Conservation (phyloP, 805 yeast species). For the Yarrowia bubula region DNA sequence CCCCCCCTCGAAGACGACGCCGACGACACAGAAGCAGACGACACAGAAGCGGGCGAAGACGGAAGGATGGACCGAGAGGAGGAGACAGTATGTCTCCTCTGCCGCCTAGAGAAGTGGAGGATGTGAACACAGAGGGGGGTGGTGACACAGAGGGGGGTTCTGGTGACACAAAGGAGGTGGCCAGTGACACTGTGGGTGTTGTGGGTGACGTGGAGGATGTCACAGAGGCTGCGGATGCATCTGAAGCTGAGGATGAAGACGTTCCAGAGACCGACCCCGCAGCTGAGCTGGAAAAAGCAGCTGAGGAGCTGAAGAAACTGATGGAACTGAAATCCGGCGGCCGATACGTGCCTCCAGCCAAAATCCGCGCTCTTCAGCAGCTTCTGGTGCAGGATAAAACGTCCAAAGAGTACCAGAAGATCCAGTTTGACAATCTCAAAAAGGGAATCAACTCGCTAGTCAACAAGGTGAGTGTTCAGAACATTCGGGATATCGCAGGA, state of each 20-base stretch:
- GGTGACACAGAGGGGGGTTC: neutral
- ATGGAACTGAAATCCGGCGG: constrained; percentile 45
- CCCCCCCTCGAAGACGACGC: neutral
- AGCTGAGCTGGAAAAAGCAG: neutral
- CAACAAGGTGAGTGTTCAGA: constrained; percentile 46
- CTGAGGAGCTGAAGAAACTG: constrained; percentile 5
- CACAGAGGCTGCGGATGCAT: neutral
- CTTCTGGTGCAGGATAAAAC: constrained; percentile 38
- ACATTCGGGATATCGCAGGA: constrained; percentile 49
- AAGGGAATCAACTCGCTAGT: constrained; percentile 50
- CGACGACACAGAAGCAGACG: constrained; percentile 9
- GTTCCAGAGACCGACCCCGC: neutral
- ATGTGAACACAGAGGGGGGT: neutral
- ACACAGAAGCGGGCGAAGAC: neutral
- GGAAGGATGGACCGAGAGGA: constrained; percentile 17
- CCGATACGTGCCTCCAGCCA: constrained; percentile 55
- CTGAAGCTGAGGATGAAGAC: neutral
- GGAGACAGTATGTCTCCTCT: neutral
- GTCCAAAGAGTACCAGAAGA: constrained; percentile 48
- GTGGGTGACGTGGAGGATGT: neutral
- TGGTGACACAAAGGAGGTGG: neutral
- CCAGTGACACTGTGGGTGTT: too few relatives aligned
- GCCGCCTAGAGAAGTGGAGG: constrained; percentile 1
- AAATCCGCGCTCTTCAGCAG: constrained; percentile 46
- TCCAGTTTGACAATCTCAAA: constrained; percentile 57